Conservation (phyloP, 768 basidiomycete genomes). For the Mycena rebaudengoi region DNA sequence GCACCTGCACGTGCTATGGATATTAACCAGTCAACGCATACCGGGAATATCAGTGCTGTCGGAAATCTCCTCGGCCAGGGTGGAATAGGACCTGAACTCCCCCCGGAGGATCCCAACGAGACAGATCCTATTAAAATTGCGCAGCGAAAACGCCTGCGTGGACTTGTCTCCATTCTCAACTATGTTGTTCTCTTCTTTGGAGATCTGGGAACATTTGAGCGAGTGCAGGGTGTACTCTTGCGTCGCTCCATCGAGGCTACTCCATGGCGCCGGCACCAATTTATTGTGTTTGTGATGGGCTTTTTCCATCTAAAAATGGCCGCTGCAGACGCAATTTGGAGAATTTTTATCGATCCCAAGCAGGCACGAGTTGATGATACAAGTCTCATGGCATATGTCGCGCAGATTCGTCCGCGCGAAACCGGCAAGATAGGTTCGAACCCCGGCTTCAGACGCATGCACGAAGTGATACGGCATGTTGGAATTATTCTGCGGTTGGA, state of each 20-base stretch:
- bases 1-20: conserved; percentile 30
- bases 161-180: conserved; percentile 30
- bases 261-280: conserved; percentile 37
- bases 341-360: conserved; percentile 30
- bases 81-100: conserved; percentile 32
- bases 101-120: not conserved
- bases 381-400: conserved; percentile 30
- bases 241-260: conserved; percentile 35
- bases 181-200: conserved; percentile 19
- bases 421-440: conserved; percentile 39
- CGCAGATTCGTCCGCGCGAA: conserved; percentile 36
- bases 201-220: conserved; percentile 37
- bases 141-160: too few relatives aligned
- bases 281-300: conserved; percentile 39
- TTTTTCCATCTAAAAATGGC: too few relatives aligned
- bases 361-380: conserved; percentile 22
- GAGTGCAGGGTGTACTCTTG: conserved; percentile 30
- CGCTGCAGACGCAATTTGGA: conserved; percentile 34
- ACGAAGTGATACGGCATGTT: conserved; percentile 40
- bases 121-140: too few relatives aligned
- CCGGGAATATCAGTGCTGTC: conserved; percentile 29
- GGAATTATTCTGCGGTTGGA: conserved; percentile 36
- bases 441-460: too few relatives aligned
- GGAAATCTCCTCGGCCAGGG: conserved; percentile 27
- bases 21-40: conserved; percentile 30